Evolutionary conservation across 352 stramenopile genomes (phyloP).

Genomic region (Peronospora destructor): DNA sequence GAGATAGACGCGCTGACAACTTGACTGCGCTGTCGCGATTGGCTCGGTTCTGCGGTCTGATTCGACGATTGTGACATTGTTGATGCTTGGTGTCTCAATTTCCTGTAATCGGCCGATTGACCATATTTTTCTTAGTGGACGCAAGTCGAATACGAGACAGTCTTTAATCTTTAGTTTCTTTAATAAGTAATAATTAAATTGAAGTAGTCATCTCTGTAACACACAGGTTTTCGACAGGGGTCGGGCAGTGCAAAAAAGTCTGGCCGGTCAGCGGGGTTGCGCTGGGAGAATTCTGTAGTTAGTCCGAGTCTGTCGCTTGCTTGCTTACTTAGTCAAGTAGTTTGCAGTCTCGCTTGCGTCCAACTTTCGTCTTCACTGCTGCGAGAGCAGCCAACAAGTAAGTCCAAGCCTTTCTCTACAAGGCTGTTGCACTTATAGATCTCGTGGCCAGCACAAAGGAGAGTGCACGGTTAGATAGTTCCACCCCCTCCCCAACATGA

Average conservation of each 20-base stretch:
- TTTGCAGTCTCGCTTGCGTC: slow-evolving; percentile 4
- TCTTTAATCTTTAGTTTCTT: not conserved
- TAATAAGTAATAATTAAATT: not conserved
- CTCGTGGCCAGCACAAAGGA: slow-evolving; percentile 16
- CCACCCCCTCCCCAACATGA: slow-evolving; percentile 32
- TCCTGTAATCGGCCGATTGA: not conserved
- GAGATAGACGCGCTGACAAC: slow-evolving; percentile 21
- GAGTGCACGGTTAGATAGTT: slow-evolving; percentile 7
- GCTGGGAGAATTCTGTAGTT: slow-evolving; percentile 21
- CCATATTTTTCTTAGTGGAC: not conserved
- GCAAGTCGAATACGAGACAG: not conserved
- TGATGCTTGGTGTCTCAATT: not conserved
- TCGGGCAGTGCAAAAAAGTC: slow-evolving; percentile 26
- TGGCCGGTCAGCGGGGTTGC: slow-evolving; percentile 25
- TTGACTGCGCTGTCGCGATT: slow-evolving; percentile 24
- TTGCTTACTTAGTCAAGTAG: slow-evolving; percentile 6
- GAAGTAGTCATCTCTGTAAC: not conserved
- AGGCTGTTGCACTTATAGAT: slow-evolving; percentile 13
- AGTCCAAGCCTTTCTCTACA: not conserved
- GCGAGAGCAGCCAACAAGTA: not conserved
- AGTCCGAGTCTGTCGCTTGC: slow-evolving; percentile 12
- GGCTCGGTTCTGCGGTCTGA: slow-evolving; percentile 21
- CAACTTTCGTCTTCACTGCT: slow-evolving; percentile 14
- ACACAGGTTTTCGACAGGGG: not conserved
- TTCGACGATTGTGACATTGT: slow-evolving; percentile 20